Evolutionary conservation across 805 yeast genomes (phyloP), one percentile per base, ranked within the genome.

Genomic region (Metschnikowia sp.): DNA sequence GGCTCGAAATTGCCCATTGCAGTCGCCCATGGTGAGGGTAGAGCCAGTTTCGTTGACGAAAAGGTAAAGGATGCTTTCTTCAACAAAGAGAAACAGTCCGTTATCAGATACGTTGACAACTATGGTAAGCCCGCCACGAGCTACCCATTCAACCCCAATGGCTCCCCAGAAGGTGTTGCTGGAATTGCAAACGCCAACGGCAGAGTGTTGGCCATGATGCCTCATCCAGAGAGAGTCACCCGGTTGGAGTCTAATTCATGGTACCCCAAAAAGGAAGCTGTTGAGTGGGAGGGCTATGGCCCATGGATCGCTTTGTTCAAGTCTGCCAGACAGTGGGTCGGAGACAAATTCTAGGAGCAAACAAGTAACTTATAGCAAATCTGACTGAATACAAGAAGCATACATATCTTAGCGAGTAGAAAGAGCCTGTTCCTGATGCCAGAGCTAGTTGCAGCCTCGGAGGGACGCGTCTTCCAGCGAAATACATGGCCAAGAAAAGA

Each of bases 11-110:
- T 94, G 60, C 99, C 99, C 45, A 89, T 94, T 69, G 97, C 95
- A 18, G 98, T 94, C 56, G 99, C 99, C 4, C 99, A 94, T 64
- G 99, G 99, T 58, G 99, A 94, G 74, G 99, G 99, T 60, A 81
- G 88, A 59, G 98, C 97, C 11, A 69, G 76, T 37, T 94, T 92
- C 66, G 70, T 70, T 38, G 51, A 66, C 30, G 73, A 68, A 9
- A 74, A 68, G 26, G 71, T 76, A 49, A 66, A 78, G 52, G 34
- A 50, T 8, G 61, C 64, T 9, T 84, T 90, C 62, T 36, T 50
- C 36, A 71, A 74, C 49, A 58, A 69, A 18, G 66, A 70, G 45
- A 81, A 80, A 13, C 75, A 86, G 52, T 77, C 81, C 38, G 86
- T 85, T 40, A 78, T 90, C 45, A 82, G 88, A 65, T 94, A 81